Conservation (phyloP, 2,329 filamentous ascomycete genomes). For the Ascochyta rabiei region DNA sequence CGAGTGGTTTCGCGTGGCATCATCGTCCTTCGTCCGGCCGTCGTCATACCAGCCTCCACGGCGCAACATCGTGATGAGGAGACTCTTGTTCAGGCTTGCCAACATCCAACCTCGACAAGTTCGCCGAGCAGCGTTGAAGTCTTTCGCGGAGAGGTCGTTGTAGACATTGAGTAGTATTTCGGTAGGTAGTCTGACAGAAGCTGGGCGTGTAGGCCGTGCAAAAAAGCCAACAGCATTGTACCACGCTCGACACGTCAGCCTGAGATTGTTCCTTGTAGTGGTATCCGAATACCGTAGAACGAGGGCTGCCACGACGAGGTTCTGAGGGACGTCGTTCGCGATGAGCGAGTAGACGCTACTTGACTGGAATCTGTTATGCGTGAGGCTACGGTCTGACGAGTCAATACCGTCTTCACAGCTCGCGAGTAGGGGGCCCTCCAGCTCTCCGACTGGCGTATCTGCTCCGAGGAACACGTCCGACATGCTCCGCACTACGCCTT, state of each 20-base stretch:
- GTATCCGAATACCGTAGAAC: constrained; percentile 25
- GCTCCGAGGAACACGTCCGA: constrained; percentile 34
- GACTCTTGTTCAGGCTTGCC: constrained; percentile 58
- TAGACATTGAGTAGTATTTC: constrained; percentile 49
- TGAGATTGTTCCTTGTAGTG: constrained; percentile 28
- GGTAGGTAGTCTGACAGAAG: constrained; percentile 46
- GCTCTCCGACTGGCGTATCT: constrained; percentile 29
- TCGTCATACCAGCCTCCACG: constrained; percentile 57
- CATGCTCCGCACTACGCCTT: constrained; percentile 29
- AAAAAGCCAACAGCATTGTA: constrained; percentile 32
- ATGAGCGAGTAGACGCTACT: background rate
- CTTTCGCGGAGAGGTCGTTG: constrained; percentile 48
- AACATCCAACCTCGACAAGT: constrained; percentile 66
- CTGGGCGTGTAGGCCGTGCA: constrained; percentile 32
- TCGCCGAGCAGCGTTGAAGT: constrained; percentile 66
- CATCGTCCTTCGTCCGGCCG: constrained; percentile 32
- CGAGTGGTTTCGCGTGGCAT: too few species aligned
- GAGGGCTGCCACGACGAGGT: background rate
- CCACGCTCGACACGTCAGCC: constrained; percentile 47
- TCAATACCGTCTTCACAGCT: constrained; percentile 7
- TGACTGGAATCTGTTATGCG: background rate
- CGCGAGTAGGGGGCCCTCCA: constrained; percentile 11
- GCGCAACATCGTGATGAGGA: constrained; percentile 62
- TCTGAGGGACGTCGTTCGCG: background rate
- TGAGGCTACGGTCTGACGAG: background rate